Evolutionary conservation across 208 protist species (phyloP), one percentile per base, ranked within the genome.

Genomic region (Leishmania gerbilli): DNA sequence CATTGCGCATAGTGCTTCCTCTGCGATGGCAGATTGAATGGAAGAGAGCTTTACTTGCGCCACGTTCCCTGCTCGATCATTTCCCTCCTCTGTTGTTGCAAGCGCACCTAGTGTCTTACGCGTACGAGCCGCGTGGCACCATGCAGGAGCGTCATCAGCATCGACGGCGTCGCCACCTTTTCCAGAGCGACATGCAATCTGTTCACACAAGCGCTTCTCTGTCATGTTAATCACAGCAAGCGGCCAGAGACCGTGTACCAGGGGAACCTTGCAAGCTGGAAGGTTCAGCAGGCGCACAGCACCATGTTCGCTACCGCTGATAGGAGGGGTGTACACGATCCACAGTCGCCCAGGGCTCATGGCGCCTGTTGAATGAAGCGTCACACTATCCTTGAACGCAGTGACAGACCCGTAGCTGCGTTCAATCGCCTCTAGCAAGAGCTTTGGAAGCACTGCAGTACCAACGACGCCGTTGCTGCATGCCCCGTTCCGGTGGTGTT

Each of bases 221-320:
- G 92, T 93, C 78, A 93, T 82, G 64, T 96, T 88, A 37, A 96
- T 79, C 34, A 94, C 87, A 21, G 90, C 92, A 31, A 97, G 81
- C n/a, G 94, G 94, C 94, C 94, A 97, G 47, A 96, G 69, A 21
- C 92, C 92, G 40, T 92, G 81, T 17, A 79, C 81, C 3, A 96
- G 85, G 15, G 94, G 94, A 6, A 91, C 81, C 49, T 79, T 85
- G 58, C 67, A 82, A 15, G 71, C 88, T 81, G 40, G 76, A 62
- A 76, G 88, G 74, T 51, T 80, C 11, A 86, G 34, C n/a, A 95
- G n/a, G 69, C 92, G 89, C n/a, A 95, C 49, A 6, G 88, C 58
- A 11, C 88, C 81, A n/a, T 93, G 55, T n/a, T 64, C 62, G 6
- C 58, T 77, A 2, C 71, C 80, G 27, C 51, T 72, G 19, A n/a